Conservation (phyloP, 2,329 filamentous ascomycete species). For the Endothia cerciana region DNA sequence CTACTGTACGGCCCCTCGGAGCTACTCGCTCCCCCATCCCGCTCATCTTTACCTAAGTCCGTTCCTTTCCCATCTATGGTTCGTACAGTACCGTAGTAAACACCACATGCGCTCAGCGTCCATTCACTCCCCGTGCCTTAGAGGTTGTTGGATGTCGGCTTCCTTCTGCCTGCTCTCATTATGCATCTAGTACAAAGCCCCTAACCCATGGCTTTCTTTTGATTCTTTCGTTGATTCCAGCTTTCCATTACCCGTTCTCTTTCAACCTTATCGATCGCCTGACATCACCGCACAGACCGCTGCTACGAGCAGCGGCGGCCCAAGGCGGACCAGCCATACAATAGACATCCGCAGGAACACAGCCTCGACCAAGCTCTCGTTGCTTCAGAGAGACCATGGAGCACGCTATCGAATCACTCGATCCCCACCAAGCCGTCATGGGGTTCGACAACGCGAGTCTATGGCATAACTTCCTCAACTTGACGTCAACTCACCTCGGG, state of each 20-base stretch:
- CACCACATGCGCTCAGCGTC: conserved; percentile 17
- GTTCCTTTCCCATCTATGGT: conserved; percentile 1
- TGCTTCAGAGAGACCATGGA: conserved; percentile 16
- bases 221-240: neutral
- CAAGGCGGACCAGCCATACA: conserved; percentile 4
- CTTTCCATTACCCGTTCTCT: neutral
- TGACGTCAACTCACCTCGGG: conserved; percentile 51
- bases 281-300: conserved; percentile 7
- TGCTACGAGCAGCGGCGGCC: conserved; percentile 1
- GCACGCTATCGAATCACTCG: conserved; percentile 23
- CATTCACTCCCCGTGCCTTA: neutral
- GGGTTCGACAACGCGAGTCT: conserved; percentile 46
- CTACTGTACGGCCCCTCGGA: neutral
- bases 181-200: conserved; percentile 20
- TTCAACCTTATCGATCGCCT: neutral
- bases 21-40: conserved; percentile 9
- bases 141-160: conserved; percentile 16
- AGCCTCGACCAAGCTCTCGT: neutral
- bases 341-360: neutral
- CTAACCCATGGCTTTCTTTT: neutral
- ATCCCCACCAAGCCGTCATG: conserved; percentile 31
- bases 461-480: conserved; percentile 60
- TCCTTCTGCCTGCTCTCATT: conserved; percentile 13
- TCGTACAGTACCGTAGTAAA: too few relatives aligned
- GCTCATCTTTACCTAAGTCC: conserved; percentile 1